Percentiles rank a stretch among this genome's conserved stretches.
Evolutionary conservation across 352 stramenopile species (phyloP).

Genomic region (Aphanomyces invadans): DNA sequence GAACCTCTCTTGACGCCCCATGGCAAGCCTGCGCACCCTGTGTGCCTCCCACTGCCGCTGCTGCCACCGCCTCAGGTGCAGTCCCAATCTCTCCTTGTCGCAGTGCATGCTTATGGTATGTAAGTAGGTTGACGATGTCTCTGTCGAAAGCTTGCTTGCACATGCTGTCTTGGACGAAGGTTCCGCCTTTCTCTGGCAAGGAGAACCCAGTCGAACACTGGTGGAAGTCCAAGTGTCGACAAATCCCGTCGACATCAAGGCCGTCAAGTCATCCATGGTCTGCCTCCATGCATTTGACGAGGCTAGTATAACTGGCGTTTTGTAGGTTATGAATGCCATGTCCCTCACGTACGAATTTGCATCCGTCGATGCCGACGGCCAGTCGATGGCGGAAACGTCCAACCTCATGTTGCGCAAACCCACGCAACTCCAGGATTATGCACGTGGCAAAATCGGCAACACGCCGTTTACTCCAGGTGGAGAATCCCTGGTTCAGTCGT

Average conservation of each 20-base stretch:
- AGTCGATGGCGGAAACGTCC: constrained; percentile 19
- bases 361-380: constrained; percentile 28
- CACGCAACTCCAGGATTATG: constrained; percentile 78
- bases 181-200: constrained; percentile 15
- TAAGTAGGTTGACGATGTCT: not conserved
- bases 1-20: constrained; percentile 5
- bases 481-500: constrained; percentile 38
- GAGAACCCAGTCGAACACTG: constrained; percentile 42
- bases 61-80: not conserved
- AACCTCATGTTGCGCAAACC: constrained; percentile 34
- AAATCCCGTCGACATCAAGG: constrained; percentile 45
- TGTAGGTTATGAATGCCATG: constrained; percentile 42
- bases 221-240: constrained; percentile 65
- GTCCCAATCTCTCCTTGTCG: not conserved
- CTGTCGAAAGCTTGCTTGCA: not conserved
- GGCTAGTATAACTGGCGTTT: not conserved
- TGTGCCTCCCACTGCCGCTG: constrained; percentile 17
- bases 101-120: not conserved
- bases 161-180: not conserved
- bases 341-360: constrained; percentile 55
- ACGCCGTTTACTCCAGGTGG: constrained; percentile 60
- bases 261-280: constrained; percentile 34
- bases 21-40: not conserved
- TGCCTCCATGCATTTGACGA: too few relatives aligned
- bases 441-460: constrained; percentile 69